Percentiles rank a stretch among this genome's conserved stretches.
Evolutionary conservation across 495 filamentous ascomycete genomes (phyloP).

Genomic region (Hypoxylon crocopeplum): DNA sequence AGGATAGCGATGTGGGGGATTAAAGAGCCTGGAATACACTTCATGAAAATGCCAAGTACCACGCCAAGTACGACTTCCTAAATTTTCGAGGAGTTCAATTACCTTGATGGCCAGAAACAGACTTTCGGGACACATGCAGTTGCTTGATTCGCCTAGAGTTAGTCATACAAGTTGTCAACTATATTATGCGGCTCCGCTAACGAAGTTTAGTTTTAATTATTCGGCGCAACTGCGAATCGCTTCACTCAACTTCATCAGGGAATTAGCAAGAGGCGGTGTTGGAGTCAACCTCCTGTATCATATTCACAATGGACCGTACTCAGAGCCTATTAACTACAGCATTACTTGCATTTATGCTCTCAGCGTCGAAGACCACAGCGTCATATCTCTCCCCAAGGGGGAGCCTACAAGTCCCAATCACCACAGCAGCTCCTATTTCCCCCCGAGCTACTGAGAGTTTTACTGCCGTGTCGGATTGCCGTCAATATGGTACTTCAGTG

Average conservation of each 20-base stretch:
- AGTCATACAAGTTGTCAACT: neutral
- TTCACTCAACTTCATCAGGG: neutral
- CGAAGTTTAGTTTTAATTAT: neutral
- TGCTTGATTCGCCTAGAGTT: neutral
- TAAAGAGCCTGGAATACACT: neutral
- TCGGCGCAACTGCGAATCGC: neutral
- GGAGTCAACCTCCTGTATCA: neutral
- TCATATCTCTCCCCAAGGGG: neutral
- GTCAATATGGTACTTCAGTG: conserved; percentile 46
- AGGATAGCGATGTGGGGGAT: conserved; percentile 8
- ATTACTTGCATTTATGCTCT: neutral
- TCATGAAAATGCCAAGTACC: conserved; percentile 3
- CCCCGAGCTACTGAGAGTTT: conserved; percentile 13
- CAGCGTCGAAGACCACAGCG: neutral
- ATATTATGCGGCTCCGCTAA: conserved; percentile 24
- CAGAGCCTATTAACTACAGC: neutral
- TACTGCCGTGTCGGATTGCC: conserved; percentile 50
- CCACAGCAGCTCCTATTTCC: neutral
- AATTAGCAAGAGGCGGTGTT: neutral
- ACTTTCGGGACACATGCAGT: neutral
- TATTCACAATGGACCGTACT: neutral
- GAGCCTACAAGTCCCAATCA: neutral
- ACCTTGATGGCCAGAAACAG: conserved; percentile 23
- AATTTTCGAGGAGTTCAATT: neutral
- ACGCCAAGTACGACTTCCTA: conserved; percentile 10